Conservation (phyloP, 331 rosid genomes). For the Arachis monticola region DNA sequence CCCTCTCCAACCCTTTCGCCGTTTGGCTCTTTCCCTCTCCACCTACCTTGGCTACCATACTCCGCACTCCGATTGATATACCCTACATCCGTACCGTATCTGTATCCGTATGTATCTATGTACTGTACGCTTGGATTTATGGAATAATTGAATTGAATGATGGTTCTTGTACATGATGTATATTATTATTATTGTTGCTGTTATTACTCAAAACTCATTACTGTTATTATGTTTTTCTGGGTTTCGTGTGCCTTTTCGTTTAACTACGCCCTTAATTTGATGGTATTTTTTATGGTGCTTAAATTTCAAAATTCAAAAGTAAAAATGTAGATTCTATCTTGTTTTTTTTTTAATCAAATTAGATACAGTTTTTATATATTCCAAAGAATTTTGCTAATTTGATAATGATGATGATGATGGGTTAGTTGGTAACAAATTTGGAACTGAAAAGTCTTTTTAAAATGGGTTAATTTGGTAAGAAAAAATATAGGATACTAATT, state of each 20-base stretch:
- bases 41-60: constrained; percentile 39
- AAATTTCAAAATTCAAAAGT: too few relatives aligned
- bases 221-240: neutral
- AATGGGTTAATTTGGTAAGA: too few relatives aligned
- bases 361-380: too few relatives aligned
- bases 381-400: too few relatives aligned
- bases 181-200: neutral
- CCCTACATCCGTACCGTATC: neutral
- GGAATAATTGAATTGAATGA: neutral
- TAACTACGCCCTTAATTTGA: neutral
- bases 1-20: constrained; percentile 56
- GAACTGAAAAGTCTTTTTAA: too few relatives aligned
- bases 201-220: too few relatives aligned
- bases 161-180: neutral
- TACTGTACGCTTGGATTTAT: neutral
- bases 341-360: too few relatives aligned
- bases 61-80: constrained; percentile 40
- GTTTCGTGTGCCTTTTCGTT: neutral
- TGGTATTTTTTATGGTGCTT: neutral
- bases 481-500: too few relatives aligned
- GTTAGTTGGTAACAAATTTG: too few relatives aligned
- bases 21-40: constrained; percentile 48
- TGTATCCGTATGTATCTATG: neutral
- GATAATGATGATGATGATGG: neutral
- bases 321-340: too few relatives aligned